A percentile compares a stretch with the other conserved stretches of the same genome.
Evolutionary conservation across 2,329 filamentous ascomycete species (phyloP).

Genomic region (Sclerotinia borealis): DNA sequence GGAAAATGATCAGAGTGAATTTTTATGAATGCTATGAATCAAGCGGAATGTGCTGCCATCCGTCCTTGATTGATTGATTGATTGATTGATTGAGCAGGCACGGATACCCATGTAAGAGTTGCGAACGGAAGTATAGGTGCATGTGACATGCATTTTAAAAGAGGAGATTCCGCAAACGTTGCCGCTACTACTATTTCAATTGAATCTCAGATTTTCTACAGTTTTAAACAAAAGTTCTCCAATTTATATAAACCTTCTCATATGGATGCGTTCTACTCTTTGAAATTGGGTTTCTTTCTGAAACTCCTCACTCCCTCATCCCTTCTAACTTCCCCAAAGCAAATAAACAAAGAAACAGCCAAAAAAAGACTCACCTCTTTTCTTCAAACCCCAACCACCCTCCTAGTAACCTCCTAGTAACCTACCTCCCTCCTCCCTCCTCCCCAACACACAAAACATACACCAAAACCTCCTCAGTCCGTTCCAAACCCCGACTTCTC

Average conservation of each 20-base stretch:
- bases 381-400: constrained; percentile 58
- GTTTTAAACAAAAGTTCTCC: neutral
- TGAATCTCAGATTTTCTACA: constrained; percentile 39
- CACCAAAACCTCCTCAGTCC: constrained; percentile 53
- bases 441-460: constrained; percentile 57
- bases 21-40: no score
- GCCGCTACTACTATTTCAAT: constrained; percentile 20
- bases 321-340: neutral
- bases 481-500: constrained; percentile 49
- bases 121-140: neutral
- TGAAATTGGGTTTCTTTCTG: neutral
- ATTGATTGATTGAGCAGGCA: no score
- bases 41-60: neutral
- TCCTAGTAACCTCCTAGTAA: constrained; percentile 46
- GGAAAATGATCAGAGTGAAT: neutral
- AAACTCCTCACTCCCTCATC: no score
- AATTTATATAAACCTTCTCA: constrained; percentile 37
- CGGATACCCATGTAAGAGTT: no score
- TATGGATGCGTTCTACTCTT: constrained; percentile 40
- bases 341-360: neutral
- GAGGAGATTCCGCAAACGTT: no score
- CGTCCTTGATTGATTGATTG: no score
- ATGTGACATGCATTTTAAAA: neutral
- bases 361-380: constrained; percentile 48
- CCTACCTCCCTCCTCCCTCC: constrained; percentile 49